These are phyloP conservation scores for Monosporozyma solicola DNA, from an alignment of 805 yeast genomes.

Conservation along the genomic window DNA sequence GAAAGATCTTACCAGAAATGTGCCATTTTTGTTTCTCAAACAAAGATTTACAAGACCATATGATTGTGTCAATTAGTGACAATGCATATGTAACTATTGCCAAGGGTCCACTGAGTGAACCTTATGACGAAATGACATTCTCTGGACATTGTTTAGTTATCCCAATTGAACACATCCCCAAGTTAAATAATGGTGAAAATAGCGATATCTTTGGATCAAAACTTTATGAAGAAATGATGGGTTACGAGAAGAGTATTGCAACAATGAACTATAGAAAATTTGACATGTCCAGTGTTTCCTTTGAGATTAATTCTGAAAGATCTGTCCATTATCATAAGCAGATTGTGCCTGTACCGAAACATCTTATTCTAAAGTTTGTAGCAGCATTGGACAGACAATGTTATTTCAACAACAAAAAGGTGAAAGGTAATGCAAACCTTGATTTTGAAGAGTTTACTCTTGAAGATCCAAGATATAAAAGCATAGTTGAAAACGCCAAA, in stretches of 20 bases:
- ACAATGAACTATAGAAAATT: constrained; percentile 38
- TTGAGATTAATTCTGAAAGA: constrained; percentile 55
- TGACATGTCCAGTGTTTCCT: constrained; percentile 48
- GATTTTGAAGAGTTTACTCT: constrained; percentile 32
- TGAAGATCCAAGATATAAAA: constrained; percentile 21
- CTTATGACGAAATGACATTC: constrained; percentile 41
- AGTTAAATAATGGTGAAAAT: constrained; percentile 20
- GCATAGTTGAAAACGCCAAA: constrained; percentile 21
- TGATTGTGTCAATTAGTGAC: constrained; percentile 69
- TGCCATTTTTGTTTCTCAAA: constrained; percentile 84
- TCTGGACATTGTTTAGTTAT: constrained; percentile 78
- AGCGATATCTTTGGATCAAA: constrained; percentile 5
- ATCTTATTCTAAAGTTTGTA: constrained; percentile 36
- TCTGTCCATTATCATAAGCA: constrained; percentile 75
- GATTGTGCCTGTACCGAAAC: constrained; percentile 56
- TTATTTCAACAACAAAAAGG: constrained; percentile 41
- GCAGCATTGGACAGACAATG: constrained; percentile 38
- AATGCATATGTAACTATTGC: constrained; percentile 65
- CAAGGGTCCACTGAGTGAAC: constrained; percentile 71
- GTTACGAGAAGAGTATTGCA: constrained; percentile 41
- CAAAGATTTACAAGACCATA: constrained; percentile 66
- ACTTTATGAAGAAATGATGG: constrained; percentile 36
- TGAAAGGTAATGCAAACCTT: constrained; percentile 35
- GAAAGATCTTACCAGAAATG: constrained; percentile 43
- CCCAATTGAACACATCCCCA: constrained; percentile 67